Evolutionary conservation across 805 yeast species (phyloP).

Genomic region (Hanseniaspora lachancei): DNA sequence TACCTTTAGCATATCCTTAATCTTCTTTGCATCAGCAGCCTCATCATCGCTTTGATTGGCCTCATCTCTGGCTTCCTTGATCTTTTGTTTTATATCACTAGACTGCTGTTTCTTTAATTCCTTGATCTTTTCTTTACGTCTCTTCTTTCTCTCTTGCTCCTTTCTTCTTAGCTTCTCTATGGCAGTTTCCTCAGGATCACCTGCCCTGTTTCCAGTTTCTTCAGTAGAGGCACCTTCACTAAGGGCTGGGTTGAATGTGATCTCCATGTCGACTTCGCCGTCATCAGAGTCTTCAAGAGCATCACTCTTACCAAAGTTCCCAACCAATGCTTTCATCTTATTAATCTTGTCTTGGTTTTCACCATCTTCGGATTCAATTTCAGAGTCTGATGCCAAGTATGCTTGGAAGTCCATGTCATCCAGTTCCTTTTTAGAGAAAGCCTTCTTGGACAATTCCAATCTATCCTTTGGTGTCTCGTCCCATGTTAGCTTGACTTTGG

Average conservation of each 20-base stretch:
- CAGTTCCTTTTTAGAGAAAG: slow-evolving; percentile 76
- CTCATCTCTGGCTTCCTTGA: slow-evolving; percentile 24
- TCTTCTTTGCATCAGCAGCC: slow-evolving; percentile 59
- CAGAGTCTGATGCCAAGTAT: slow-evolving; percentile 72
- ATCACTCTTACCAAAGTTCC: slow-evolving; percentile 26
- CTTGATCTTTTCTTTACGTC: slow-evolving; percentile 65
- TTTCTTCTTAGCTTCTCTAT: slow-evolving; percentile 70
- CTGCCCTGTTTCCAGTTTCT: slow-evolving; percentile 21
- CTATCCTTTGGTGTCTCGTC: slow-evolving; percentile 95
- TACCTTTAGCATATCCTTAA: slow-evolving; percentile 30
- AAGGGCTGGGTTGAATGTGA: slow-evolving; percentile 85
- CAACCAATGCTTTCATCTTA: slow-evolving; percentile 50
- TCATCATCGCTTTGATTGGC: slow-evolving; percentile 29
- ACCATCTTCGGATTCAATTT: slow-evolving; percentile 33
- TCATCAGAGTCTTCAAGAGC: slow-evolving; percentile 32
- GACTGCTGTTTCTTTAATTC: slow-evolving; percentile 38
- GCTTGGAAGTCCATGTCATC: slow-evolving; percentile 89
- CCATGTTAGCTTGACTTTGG: slow-evolving; percentile 94
- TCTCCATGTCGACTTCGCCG: slow-evolving; percentile 80
- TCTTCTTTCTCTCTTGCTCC: slow-evolving; percentile 83
- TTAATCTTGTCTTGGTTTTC: slow-evolving; percentile 31
- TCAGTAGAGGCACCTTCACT: slow-evolving; percentile 27
- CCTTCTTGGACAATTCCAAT: slow-evolving; percentile 56
- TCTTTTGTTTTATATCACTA: slow-evolving; percentile 38
- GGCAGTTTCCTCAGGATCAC: slow-evolving; percentile 49